phyloP scores from a whole-genome alignment of 2,329 filamentous ascomycete species.

The Claviceps quebecensis region DNA sequence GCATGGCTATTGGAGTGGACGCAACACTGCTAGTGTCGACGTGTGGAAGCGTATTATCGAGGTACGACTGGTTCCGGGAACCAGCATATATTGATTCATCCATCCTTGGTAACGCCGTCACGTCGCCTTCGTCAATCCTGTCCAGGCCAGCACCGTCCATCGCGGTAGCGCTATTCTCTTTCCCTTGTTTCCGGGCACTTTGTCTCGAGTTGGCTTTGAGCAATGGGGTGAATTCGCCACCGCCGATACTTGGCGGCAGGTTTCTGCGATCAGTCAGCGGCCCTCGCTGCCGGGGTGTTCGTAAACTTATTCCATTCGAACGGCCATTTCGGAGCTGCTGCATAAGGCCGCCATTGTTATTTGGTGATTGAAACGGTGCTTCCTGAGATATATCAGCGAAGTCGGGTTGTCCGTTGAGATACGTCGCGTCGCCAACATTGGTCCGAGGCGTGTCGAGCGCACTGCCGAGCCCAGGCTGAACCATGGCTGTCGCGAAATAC shows the following conservation, averaged over 20 bases:
- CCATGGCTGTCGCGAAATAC: constrained; percentile 33
- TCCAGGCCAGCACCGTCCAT: constrained; percentile 56
- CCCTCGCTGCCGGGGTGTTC: constrained; percentile 59
- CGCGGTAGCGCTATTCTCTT: constrained; percentile 43
- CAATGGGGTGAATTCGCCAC: constrained; percentile 83
- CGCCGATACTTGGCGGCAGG: constrained; percentile 47
- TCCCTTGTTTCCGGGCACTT: constrained; percentile 52
- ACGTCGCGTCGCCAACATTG: constrained; percentile 72
- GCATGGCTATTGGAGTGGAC: constrained; percentile 65
- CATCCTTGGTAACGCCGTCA: constrained; percentile 59
- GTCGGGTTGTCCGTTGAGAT: constrained; percentile 53
- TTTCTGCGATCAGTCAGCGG: constrained; percentile 61
- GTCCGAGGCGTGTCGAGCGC: constrained; percentile 77
- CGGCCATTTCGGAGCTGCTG: constrained; percentile 58
- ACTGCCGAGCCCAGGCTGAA: constrained; percentile 44
- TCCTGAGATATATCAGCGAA: constrained; percentile 72
- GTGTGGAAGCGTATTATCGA: constrained; percentile 60
- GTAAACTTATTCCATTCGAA: constrained; percentile 41
- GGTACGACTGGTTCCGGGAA: constrained; percentile 48
- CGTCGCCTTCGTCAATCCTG: constrained; percentile 55
- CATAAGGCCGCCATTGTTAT: constrained; percentile 54
- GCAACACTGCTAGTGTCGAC: constrained; percentile 66
- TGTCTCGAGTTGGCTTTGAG: constrained; percentile 67
- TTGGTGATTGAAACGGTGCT: constrained; percentile 71
- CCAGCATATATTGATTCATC: constrained; percentile 59